phyloP scores from a whole-genome alignment of 352 stramenopile genomes.

The Globisporangium spinosum region DNA sequence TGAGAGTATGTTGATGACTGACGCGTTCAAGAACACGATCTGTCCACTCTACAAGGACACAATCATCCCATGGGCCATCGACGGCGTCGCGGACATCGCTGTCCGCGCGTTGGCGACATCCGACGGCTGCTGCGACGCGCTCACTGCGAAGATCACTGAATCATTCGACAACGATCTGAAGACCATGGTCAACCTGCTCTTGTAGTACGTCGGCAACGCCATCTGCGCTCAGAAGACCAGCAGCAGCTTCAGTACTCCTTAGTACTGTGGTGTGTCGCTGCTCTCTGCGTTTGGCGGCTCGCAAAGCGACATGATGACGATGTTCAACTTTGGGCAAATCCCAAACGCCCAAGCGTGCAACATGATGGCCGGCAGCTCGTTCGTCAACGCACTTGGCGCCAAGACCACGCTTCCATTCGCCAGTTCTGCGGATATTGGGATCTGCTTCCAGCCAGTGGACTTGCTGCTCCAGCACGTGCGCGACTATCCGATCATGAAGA shows the following conservation, averaged over 20 bases:
- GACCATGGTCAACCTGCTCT: slow-evolving; percentile 25
- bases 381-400: slow-evolving; percentile 31
- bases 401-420: slow-evolving; percentile 29
- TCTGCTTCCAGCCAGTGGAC: slow-evolving; percentile 42
- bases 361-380: slow-evolving; percentile 32
- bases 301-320: slow-evolving; percentile 8
- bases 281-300: slow-evolving; percentile 24
- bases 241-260: slow-evolving; percentile 1
- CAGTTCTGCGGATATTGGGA: slow-evolving; percentile 27
- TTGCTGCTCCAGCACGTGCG: slow-evolving; percentile 30
- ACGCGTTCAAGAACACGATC: slow-evolving; percentile 10
- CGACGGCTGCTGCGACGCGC: slow-evolving; percentile 36
- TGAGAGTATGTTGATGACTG: slow-evolving; percentile 7
- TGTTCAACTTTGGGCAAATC: slow-evolving; percentile 30
- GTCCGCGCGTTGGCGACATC: slow-evolving; percentile 18
- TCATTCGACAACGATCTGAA: slow-evolving; percentile 32
- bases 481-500: slow-evolving; percentile 30
- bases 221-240: slow-evolving; percentile 34
- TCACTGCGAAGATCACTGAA: slow-evolving; percentile 33
- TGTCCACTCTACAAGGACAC: slow-evolving; percentile 32
- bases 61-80: slow-evolving; percentile 32
- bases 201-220: slow-evolving; percentile 25
- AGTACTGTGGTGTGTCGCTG: slow-evolving; percentile 37
- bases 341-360: slow-evolving; percentile 47
- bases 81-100: slow-evolving; percentile 28